Base-by-base conservation (phyloP, 495 filamentous ascomycete genomes). In the Podospora australis region DNA sequence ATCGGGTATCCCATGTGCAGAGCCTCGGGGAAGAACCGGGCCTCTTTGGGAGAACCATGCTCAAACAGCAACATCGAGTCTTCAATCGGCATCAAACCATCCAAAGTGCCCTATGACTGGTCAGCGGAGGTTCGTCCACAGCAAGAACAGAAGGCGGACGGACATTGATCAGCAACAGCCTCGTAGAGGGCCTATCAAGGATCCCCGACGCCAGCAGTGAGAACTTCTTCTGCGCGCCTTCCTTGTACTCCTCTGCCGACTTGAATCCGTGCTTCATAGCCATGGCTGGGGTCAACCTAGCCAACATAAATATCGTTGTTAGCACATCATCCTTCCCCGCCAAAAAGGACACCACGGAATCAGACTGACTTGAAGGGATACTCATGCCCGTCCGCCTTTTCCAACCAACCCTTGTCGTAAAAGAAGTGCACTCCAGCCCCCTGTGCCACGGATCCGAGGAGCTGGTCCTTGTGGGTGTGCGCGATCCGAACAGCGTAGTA, bases 291-390 rank as follows among this genome's bases (percentile, higher is more conserved):
- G 74, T 75, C 28, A 88, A 70, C n/a, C n/a, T n/a, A n/a, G n/a
- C n/a, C n/a, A n/a, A n/a, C n/a, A 22, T 82, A 50, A 44, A 21
- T 28, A 26, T 39, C 16, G 32, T 20, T 44, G 19, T 48, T 17
- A 50, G 40, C 48, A 44, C 25, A 20, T 2, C 3, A 11, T 24
- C 26, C 22, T 10, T 2, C 20, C 1, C 11, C 13, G 2, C 7
- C n/a, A 24, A 10, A 20, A 29, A 21, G 11, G 7, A 74, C 75
- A 68, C 46, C 82, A n/a, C n/a, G n/a, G n/a, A n/a, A n/a, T n/a
- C n/a, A n/a, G n/a, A n/a, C n/a, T n/a, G n/a, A n/a, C 73, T 70
- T 63, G 59, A 89, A 89, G 8, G 87, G 86, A 66, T 91, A 91
- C 65, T 90, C 87, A 49, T 87, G 80, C 22, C 82, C 78, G 52